Evolutionary conservation across 768 basidiomycete genomes (phyloP).

Genomic region (Podaxis sp.): DNA sequence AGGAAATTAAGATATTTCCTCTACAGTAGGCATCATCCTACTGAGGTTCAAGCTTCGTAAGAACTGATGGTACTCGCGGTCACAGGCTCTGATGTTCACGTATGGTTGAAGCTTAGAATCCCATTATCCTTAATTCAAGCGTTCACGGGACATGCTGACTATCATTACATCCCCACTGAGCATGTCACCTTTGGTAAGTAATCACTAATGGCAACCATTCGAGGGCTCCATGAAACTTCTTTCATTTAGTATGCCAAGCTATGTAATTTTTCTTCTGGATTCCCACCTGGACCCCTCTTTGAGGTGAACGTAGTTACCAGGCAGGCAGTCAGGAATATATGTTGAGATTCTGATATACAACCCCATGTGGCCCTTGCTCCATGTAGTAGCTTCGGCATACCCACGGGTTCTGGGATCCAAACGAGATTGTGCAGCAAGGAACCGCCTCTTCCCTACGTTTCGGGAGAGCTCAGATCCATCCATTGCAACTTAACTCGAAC

Average conservation of each 20-base stretch:
- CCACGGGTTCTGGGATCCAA: not conserved
- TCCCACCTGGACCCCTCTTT: not conserved
- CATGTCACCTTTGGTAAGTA: not conserved
- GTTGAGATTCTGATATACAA: not conserved
- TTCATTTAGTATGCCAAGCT: not conserved
- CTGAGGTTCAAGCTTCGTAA: constrained; percentile 1
- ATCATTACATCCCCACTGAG: not conserved
- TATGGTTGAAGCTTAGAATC: not conserved
- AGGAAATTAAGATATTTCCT: constrained; percentile 18
- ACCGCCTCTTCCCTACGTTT: not conserved
- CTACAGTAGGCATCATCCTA: not conserved
- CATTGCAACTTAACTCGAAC: not conserved
- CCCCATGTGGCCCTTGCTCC: not conserved
- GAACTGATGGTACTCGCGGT: constrained; percentile 5
- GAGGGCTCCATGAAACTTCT: not conserved
- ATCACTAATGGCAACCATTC: not conserved
- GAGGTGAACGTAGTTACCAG: not conserved
- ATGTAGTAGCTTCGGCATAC: not conserved
- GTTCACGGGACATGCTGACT: not conserved
- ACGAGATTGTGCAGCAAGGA: not conserved
- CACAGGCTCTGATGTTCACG: not conserved
- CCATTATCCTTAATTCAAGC: not conserved
- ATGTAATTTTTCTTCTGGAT: not conserved
- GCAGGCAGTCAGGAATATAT: not conserved
- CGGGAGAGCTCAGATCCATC: not conserved